Percentiles rank a stretch among this genome's conserved stretches.
Evolutionary conservation across 2,329 filamentous ascomycete genomes (phyloP).

Genomic region (Aspergillus cejpii): DNA sequence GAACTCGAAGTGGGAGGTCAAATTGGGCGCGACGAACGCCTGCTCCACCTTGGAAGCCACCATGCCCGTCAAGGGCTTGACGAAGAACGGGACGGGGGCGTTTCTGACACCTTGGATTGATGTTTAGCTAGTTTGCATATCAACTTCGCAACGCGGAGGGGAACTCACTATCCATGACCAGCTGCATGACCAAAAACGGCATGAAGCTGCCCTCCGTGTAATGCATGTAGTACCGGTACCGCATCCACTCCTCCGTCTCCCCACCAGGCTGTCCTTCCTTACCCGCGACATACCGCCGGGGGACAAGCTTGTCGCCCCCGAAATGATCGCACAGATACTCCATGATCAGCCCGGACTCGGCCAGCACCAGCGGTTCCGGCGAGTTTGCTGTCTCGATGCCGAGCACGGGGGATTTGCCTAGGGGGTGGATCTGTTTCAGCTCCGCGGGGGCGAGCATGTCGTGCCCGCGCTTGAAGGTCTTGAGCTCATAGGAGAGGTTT

Average conservation of each 20-base stretch:
- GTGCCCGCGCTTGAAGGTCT: constrained; percentile 64
- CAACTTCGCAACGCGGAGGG: neutral
- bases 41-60: constrained; percentile 46
- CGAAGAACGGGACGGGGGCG: constrained; percentile 59
- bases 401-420: constrained; percentile 81
- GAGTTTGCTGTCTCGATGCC: constrained; percentile 49
- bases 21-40: constrained; percentile 36
- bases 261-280: constrained; percentile 51
- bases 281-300: constrained; percentile 46
- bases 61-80: constrained; percentile 55
- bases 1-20: constrained; percentile 40
- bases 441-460: constrained; percentile 66
- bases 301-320: constrained; percentile 44
- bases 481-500: constrained; percentile 68
- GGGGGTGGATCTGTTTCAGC: constrained; percentile 69
- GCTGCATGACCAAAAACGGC: constrained; percentile 57
- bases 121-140: constrained; percentile 4
- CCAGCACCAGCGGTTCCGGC: constrained; percentile 56
- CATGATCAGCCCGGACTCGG: constrained; percentile 73
- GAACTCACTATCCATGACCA: constrained; percentile 54
- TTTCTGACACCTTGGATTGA: constrained; percentile 40
- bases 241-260: constrained; percentile 55
- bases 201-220: constrained; percentile 82
- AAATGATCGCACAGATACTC: constrained; percentile 74
- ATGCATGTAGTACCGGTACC: constrained; percentile 66